Conservation (phyloP, 2,329 filamentous ascomycete genomes). For the Hypoxylon sp. region DNA sequence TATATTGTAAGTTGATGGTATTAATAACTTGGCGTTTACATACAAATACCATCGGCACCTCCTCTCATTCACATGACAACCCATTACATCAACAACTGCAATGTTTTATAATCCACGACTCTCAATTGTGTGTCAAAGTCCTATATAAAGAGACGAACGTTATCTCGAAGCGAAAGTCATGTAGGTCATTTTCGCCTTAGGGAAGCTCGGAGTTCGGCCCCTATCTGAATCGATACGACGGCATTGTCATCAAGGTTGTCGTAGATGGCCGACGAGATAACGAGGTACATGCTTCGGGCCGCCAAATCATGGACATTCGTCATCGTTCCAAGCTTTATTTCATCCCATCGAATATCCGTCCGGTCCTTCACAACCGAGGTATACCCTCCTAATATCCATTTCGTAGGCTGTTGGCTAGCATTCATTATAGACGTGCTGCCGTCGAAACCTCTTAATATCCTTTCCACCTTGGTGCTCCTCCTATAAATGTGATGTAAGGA, state of each 20-base stretch:
- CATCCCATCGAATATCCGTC: not conserved
- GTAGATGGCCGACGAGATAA: too few relatives aligned
- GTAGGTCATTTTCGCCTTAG: not conserved
- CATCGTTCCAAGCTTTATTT: constrained; percentile 13
- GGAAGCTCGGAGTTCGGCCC: not conserved
- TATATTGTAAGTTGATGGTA: constrained; percentile 18
- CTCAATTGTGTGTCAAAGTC: constrained; percentile 22
- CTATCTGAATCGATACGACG: constrained; percentile 7
- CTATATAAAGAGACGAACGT: constrained; percentile 26
- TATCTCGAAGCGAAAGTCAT: constrained; percentile 19
- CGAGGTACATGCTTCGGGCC: too few relatives aligned
- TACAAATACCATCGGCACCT: too few relatives aligned
- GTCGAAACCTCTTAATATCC: too few relatives aligned
- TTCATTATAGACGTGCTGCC: constrained; percentile 2
- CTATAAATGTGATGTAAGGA: constrained; percentile 22
- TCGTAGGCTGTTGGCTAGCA: constrained; percentile 2
- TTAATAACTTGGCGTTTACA: too few relatives aligned
- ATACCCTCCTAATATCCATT: constrained; percentile 6
- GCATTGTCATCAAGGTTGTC: too few relatives aligned
- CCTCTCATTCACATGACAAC: too few relatives aligned
- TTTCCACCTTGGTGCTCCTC: too few relatives aligned
- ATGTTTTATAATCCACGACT: constrained; percentile 15
- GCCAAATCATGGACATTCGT: constrained; percentile 20
- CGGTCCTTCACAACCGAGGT: constrained; percentile 2
- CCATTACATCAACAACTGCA: not conserved